Evolutionary conservation across 768 basidiomycete genomes (phyloP).

Genomic region (Russula griseocarnosa): DNA sequence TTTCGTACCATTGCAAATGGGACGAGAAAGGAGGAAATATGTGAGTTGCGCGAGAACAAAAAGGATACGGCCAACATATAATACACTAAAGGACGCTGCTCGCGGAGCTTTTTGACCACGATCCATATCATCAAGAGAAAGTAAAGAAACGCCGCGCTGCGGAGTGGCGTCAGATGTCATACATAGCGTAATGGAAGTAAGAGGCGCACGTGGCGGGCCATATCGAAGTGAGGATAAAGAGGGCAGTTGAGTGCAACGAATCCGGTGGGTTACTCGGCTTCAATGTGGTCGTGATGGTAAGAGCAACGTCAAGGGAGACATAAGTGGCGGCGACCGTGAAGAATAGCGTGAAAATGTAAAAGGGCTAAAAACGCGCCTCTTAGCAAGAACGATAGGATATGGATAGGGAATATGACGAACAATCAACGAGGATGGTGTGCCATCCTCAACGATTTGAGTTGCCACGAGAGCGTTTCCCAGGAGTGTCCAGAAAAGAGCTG

Average conservation of each 20-base stretch:
- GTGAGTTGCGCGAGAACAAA: slow-evolving; percentile 80
- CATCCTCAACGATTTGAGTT: slow-evolving; percentile 92
- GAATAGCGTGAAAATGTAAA: slow-evolving; percentile 49
- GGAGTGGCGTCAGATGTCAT: background rate
- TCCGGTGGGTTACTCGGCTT: slow-evolving; percentile 56
- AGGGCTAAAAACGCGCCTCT: slow-evolving; percentile 46
- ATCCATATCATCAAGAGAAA: slow-evolving; percentile 76
- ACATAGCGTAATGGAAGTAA: background rate
- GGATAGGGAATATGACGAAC: slow-evolving; percentile 41
- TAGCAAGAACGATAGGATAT: background rate
- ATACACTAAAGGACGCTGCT: slow-evolving; percentile 74
- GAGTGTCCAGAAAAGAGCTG: slow-evolving; percentile 74
- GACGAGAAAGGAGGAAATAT: slow-evolving; percentile 74
- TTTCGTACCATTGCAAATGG: slow-evolving; percentile 67
- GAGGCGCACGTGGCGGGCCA: slow-evolving; percentile 73
- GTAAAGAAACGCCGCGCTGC: slow-evolving; percentile 64
- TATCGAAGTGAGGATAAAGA: slow-evolving; percentile 77
- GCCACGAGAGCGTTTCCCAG: slow-evolving; percentile 73
- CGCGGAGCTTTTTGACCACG: slow-evolving; percentile 69
- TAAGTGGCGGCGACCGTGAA: slow-evolving; percentile 75
- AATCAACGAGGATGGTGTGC: slow-evolving; percentile 64
- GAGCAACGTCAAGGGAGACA: slow-evolving; percentile 76
- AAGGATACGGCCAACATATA: slow-evolving; percentile 66
- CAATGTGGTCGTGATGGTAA: slow-evolving; percentile 59
- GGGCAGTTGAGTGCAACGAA: slow-evolving; percentile 57